Percentiles rank a stretch among this genome's conserved stretches.
These are phyloP conservation scores for Nicotiana knightiana DNA, from an alignment of 257 asterid species.

Conservation along the genomic window DNA sequence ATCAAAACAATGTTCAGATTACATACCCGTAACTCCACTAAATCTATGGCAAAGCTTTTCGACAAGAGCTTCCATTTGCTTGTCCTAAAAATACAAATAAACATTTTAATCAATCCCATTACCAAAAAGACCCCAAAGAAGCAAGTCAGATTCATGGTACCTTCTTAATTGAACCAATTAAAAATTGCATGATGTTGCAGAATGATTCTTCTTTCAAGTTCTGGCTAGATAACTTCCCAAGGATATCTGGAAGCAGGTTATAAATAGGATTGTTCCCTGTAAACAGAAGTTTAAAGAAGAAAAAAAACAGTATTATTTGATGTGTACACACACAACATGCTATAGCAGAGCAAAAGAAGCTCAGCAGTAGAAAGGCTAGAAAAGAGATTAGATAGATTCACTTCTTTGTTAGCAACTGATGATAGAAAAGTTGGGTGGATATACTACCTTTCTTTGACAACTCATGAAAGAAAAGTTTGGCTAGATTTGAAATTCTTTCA, in stretches of 20 bases:
- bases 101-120: slow-evolving; percentile 7
- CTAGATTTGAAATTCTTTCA: slow-evolving; percentile 80
- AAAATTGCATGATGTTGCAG: slow-evolving; percentile 93
- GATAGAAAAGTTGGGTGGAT: background rate
- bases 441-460: slow-evolving; percentile 83
- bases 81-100: slow-evolving; percentile 52
- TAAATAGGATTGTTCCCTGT: slow-evolving; percentile 93
- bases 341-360: background rate
- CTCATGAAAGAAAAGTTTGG: slow-evolving; percentile 84
- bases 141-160: slow-evolving; percentile 28
- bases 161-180: slow-evolving; percentile 90
- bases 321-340: background rate
- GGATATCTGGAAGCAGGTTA: slow-evolving; percentile 95
- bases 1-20: background rate
- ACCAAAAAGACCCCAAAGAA: background rate
- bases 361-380: background rate
- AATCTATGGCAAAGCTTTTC: slow-evolving; percentile 93
- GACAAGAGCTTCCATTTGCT: slow-evolving; percentile 98
- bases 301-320: background rate
- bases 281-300: slow-evolving; percentile 18
- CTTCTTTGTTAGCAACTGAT: background rate
- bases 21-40: slow-evolving; percentile 79
- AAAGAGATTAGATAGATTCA: background rate
- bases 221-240: slow-evolving; percentile 76
- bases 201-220: slow-evolving; percentile 70